Evolutionary conservation across 306 rosid species (phyloP).

Genomic region (Vigna trinervia): DNA sequence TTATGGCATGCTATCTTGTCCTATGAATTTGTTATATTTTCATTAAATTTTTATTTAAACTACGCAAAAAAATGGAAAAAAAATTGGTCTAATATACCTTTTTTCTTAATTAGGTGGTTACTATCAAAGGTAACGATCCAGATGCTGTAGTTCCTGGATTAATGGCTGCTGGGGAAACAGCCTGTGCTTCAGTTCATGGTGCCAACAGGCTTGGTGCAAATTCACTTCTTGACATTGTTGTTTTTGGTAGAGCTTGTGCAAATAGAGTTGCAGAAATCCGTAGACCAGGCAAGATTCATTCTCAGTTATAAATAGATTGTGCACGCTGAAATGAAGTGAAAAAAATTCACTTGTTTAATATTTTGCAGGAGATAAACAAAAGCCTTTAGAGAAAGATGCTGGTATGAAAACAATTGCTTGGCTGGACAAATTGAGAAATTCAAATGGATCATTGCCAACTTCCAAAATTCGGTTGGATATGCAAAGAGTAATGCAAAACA

Average conservation of each 20-base stretch:
- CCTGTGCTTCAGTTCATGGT: conserved; percentile 95
- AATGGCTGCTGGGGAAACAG: conserved; percentile 96
- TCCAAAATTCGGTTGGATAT: conserved; percentile 89
- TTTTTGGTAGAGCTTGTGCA: conserved; percentile 93
- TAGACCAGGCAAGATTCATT: conserved; percentile 69
- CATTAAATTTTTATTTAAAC: not conserved
- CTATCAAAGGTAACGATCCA: conserved; percentile 72
- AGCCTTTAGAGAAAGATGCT: conserved; percentile 88
- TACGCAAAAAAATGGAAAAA: not conserved
- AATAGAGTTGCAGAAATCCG: conserved; percentile 85
- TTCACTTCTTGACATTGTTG: conserved; percentile 93
- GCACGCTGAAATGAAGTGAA: not conserved
- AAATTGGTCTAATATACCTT: not conserved
- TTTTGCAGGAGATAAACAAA: conserved; percentile 77
- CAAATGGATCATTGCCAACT: conserved; percentile 87
- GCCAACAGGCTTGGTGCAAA: conserved; percentile 96
- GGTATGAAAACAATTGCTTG: conserved; percentile 94
- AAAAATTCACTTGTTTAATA: conserved; percentile 4
- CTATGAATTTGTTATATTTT: not conserved
- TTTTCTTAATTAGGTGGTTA: conserved; percentile 65
- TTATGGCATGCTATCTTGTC: not conserved
- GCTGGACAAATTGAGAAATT: conserved; percentile 90
- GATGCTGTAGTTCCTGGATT: conserved; percentile 78
- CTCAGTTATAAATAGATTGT: not conserved
- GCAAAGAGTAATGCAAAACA: conserved; percentile 96